Conservation (phyloP, 345 rosid genomes). For the Trapa incisa region DNA sequence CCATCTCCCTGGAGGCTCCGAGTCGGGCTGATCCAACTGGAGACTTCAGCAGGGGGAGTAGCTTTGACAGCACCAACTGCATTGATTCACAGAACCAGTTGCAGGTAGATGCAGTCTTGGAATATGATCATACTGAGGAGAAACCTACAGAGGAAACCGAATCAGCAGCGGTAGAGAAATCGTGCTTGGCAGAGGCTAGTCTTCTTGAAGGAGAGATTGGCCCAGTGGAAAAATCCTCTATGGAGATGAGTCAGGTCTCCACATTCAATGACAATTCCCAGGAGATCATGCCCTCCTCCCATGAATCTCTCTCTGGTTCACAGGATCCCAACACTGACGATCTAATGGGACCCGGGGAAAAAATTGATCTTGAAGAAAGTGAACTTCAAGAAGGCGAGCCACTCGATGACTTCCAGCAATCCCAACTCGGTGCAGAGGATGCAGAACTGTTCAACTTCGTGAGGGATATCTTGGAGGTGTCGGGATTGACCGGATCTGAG, state of each 20-base stretch:
- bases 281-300: not conserved
- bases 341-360: not conserved
- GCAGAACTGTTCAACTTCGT: slow-evolving; percentile 45
- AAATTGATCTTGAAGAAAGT: slow-evolving; percentile 4
- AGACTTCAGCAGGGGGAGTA: slow-evolving; percentile 1
- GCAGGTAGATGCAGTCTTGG: slow-evolving; percentile 4
- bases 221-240: not conserved
- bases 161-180: not conserved
- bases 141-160: slow-evolving; percentile 6
- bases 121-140: slow-evolving; percentile 12
- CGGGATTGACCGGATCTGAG: slow-evolving; percentile 48
- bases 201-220: not conserved
- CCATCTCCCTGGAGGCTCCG: slow-evolving; percentile 6
- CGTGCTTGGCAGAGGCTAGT: not conserved
- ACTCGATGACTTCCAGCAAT: slow-evolving; percentile 8
- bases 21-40: not conserved
- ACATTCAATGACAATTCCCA: not conserved
- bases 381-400: slow-evolving; percentile 3
- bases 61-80: slow-evolving; percentile 1
- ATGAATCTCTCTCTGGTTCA: not conserved
- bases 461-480: slow-evolving; percentile 49
- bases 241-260: not conserved
- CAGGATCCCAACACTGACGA: not conserved
- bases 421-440: slow-evolving; percentile 34
- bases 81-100: slow-evolving; percentile 4